Base-by-base conservation (phyloP, 176 grass and related monocot genomes). In the Oryza meridionalis region DNA sequence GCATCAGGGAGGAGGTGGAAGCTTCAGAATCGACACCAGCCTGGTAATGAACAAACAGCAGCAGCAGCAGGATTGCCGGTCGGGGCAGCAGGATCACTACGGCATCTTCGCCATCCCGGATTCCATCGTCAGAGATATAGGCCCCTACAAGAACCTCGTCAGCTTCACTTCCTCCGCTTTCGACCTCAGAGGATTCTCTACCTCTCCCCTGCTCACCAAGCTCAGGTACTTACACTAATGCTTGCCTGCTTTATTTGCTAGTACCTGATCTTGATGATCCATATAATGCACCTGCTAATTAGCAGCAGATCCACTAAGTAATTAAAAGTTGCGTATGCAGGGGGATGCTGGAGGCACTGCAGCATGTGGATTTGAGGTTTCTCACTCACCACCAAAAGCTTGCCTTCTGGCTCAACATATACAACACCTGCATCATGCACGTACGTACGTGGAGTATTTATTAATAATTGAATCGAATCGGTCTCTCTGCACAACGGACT, bases 391-490 rank as follows among this genome's bases (percentile, higher is more conserved):
- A 88, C 2, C 91, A 95, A 62, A 98, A 92, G 81, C 88, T 98
- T 1, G 93, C 96, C 0, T 98, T 98, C 76, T 98, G 96, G 96
- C 81, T 98, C 69, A 98, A 98, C 76, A 47, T 92, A 27, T 92
- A 96, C 81, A 96, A 99, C 90, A 94, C 81, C 29, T 96, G 96
- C 44, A 92, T 99, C 79, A 99, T 96, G 93, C 90, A 99, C 91
- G 95, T 97, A 31, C 29, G 29, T 31, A 31, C 29, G 29, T 31
- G 29, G 29, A 31, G 29, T 31, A 31, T 31, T 31, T 31, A 31
- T 31, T 31, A 31, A 31, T 31, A 31, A 31, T 31, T 31, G 29
- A 31, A 31, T 31, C 29, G 29, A 31, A 31, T 31, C 29, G 29
- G 29, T 31, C 29, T 31, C 29, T 31, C 29, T 31, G 29, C 29